phyloP scores from a whole-genome alignment of 2,329 filamentous ascomycete genomes.

The Emmonsia crescens region DNA sequence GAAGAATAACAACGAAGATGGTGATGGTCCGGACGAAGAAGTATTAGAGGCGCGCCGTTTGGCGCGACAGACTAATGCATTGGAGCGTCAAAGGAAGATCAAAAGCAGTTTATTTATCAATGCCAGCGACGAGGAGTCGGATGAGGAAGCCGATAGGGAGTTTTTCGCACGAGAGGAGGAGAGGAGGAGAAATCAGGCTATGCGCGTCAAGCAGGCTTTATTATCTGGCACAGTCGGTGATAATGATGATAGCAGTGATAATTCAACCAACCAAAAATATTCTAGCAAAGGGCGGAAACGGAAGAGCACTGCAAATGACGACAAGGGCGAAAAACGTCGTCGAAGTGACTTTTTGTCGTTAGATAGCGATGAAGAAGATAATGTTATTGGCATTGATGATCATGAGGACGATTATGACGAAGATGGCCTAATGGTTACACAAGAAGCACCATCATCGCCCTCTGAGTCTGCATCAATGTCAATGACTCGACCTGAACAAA shows the following conservation, averaged over 20 bases:
- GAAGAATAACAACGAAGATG: conserved; percentile 34
- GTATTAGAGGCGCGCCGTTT: conserved; percentile 48
- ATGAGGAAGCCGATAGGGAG: conserved; percentile 58
- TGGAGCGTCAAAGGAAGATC: conserved; percentile 66
- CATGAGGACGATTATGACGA: not conserved
- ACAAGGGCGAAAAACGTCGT: conserved; percentile 4
- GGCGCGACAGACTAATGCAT: conserved; percentile 54
- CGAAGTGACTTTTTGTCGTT: conserved; percentile 3
- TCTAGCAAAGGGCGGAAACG: conserved; percentile 11
- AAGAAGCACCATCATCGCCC: not conserved
- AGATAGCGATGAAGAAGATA: conserved; percentile 9
- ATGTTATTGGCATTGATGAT: not conserved
- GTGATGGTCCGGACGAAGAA: conserved; percentile 53
- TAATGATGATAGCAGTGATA: not conserved
- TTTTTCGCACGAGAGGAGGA: conserved; percentile 72
- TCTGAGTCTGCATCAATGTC: conserved; percentile 8
- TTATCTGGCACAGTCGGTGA: conserved; percentile 28
- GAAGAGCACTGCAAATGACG: conserved; percentile 1
- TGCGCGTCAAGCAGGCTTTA: conserved; percentile 40
- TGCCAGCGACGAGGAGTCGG: conserved; percentile 80
- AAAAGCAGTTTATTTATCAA: conserved; percentile 77
- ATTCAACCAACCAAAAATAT: conserved; percentile 9
- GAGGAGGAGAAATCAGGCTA: conserved; percentile 47
- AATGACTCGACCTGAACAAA: not conserved
- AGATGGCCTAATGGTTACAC: not conserved